Evolutionary conservation across 139 green algal species (phyloP), one percentile per base, ranked within the genome.

Genomic region (Pycnococcus provasolii): DNA sequence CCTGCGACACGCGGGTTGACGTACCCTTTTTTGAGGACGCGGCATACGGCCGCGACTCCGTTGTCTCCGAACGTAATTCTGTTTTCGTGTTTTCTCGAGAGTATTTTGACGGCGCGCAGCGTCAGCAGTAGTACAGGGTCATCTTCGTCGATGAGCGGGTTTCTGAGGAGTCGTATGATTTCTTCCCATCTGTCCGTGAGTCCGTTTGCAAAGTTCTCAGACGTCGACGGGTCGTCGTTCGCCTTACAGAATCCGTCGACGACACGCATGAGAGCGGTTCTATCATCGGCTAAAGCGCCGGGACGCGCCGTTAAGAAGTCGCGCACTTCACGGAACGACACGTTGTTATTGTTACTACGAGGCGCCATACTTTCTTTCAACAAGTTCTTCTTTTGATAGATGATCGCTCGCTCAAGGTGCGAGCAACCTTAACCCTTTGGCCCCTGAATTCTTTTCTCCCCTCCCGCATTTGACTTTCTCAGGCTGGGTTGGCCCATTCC

Each of bases 71-170:
- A 63, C 13, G 44, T 42, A 2, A 65, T 42, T 1, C 83, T 69
- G 70, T 89, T 89, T 45, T 44, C 39, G 41, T 78, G 60, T 51
- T 87, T 87, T 1, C 83, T 51, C 1, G 80, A 88, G 1, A 89
- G 55, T 15, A 89, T 86, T 53, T 89, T 89, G 8, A 89, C 42
- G 42, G 57, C 59, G 57, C 78, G 66, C 11, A 76, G 62, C 9
- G 50, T 42, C 4, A 46, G 6, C 8, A 73, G 42, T 11, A 57
- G 2, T 11, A 74, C 55, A 9, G 40, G 45, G 7, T 62, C 39
- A 37, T 75, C 57, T 5, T 6, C 37, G 3, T 47, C 41, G 37
- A 72, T 43, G 64, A 13, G 13, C 7, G 8, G 45, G 40, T 62
- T 44, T 45, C 57, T 58, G 37, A 79, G 57, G 37, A 81, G 59